Percentiles rank a stretch among this genome's conserved stretches.
phyloP scores from a whole-genome alignment of 768 basidiomycete genomes.

The Trichaptum fuscoviolaceum region DNA sequence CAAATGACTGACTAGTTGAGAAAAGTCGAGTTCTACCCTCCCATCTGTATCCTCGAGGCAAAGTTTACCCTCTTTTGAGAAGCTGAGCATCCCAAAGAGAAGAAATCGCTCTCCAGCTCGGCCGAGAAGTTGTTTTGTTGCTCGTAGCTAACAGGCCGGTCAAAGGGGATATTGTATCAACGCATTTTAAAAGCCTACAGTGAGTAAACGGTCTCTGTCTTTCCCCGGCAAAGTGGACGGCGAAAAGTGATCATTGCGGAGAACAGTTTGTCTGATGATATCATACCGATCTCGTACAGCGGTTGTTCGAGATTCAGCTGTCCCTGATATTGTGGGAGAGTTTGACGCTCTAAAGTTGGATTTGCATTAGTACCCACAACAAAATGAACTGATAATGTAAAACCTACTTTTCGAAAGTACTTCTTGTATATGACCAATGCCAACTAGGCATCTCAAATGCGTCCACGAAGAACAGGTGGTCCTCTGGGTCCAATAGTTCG shows the following conservation, averaged over 20 bases:
- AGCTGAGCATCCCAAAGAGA: constrained; percentile 86
- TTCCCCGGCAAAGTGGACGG: constrained; percentile 90
- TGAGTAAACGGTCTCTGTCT: constrained; percentile 83
- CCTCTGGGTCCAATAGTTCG: constrained; percentile 72
- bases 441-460: constrained; percentile 96
- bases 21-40: constrained; percentile 81
- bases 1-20: constrained; percentile 59
- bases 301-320: constrained; percentile 74
- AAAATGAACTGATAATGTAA: neutral
- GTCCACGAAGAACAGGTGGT: constrained; percentile 77
- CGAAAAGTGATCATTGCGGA: constrained; percentile 96
- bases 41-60: constrained; percentile 95
- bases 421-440: constrained; percentile 83
- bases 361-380: constrained; percentile 8
- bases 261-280: constrained; percentile 87
- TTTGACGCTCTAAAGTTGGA: constrained; percentile 40
- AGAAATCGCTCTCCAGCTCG: constrained; percentile 86
- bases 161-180: neutral
- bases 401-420: constrained; percentile 81
- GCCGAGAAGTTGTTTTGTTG: constrained; percentile 93
- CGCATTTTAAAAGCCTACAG: constrained; percentile 42
- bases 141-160: constrained; percentile 59
- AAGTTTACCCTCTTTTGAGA: constrained; percentile 85
- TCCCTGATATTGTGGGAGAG: constrained; percentile 68
- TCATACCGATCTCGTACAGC: constrained; percentile 82